Base-by-base conservation (phyloP, 192 early-diverging fungal genomes). In the Lunasporangiospora selenospora region DNA sequence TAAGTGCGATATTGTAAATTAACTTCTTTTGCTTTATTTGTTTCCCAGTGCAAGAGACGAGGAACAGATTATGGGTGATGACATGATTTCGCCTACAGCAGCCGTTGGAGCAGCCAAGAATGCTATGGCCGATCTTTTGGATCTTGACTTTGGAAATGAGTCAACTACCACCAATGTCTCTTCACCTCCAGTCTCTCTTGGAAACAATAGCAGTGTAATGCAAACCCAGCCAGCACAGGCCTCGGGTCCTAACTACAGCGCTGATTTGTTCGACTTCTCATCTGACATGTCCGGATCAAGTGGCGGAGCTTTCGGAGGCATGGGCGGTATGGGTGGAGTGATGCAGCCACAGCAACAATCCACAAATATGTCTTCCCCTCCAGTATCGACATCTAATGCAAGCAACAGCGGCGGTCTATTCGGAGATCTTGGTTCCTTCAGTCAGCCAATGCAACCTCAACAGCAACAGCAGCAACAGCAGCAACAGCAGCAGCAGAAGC, bases 61-160 rank as follows among this genome's bases (percentile, higher is more conserved):
- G 23, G 69, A 73, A 19, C 69, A 73, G 26, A 73, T 63, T 19
- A 57, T 37, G 15, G 69, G 60, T 16, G 83, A 80, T 3, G 81
- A 82, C 30, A 63, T 54, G 4, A 64, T 67, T 16, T 70, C 65
- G 4, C 59, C 81, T 45, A 77, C 60, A 24, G 73, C 59, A 36
- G 66, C 55, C 16, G 63, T 85, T 41, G 77, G 79, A 34, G 79
- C 79, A 42, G 83, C 77, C 7, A 82, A 81, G 50, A 80, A 76
- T 23, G 73, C 77, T 42, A 85, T 89, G 76, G 88, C 80, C 21
- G 88, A 91, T 56, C 75, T 91, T 16, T 71, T 92, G 39, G 90
- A 90, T 70, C 59, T 92, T 18, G 89, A 91, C 53, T 88, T 87
- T 78, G 89, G 83, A 33, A n/a, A n/a, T n/a, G n/a, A n/a, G n/a